Percentiles rank a stretch among this genome's conserved stretches.
Conservation (phyloP, 495 filamentous ascomycete species). For the Talaromyces liani region DNA sequence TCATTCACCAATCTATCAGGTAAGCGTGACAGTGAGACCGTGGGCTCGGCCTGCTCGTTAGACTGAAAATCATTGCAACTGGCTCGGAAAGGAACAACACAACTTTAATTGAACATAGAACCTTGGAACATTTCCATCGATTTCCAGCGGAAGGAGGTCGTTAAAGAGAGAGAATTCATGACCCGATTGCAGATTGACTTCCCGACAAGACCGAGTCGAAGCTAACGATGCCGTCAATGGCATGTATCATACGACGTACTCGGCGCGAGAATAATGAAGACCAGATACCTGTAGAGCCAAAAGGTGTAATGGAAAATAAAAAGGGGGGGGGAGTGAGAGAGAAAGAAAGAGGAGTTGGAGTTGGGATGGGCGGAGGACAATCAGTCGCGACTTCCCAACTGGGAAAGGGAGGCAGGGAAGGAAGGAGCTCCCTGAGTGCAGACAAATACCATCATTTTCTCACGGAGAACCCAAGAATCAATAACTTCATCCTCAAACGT, state of each 20-base stretch:
- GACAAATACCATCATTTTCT: background rate
- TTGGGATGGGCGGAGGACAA: background rate
- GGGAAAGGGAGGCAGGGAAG: background rate
- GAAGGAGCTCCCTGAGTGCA: background rate
- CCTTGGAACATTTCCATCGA: background rate
- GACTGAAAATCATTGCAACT: background rate
- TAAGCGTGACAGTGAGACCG: background rate
- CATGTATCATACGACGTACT: background rate
- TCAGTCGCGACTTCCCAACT: background rate
- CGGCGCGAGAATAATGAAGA: background rate
- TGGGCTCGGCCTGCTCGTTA: background rate
- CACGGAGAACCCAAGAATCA: background rate
- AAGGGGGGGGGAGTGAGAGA: background rate
- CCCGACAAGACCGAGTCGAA: background rate
- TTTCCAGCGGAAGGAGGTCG: background rate
- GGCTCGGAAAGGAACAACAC: constrained; percentile 2
- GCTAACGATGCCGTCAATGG: background rate
- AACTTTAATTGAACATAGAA: background rate
- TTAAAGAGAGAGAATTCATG: background rate
- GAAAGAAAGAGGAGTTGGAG: background rate
- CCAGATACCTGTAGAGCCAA: background rate
- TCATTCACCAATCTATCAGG: background rate
- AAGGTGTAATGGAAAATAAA: too few species aligned
- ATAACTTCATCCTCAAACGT: background rate
- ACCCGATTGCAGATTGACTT: background rate